Percentiles rank a stretch among this genome's conserved stretches.
These are phyloP conservation scores for Starmerella geochares DNA, from an alignment of 805 yeast genomes.

Conservation along the genomic window DNA sequence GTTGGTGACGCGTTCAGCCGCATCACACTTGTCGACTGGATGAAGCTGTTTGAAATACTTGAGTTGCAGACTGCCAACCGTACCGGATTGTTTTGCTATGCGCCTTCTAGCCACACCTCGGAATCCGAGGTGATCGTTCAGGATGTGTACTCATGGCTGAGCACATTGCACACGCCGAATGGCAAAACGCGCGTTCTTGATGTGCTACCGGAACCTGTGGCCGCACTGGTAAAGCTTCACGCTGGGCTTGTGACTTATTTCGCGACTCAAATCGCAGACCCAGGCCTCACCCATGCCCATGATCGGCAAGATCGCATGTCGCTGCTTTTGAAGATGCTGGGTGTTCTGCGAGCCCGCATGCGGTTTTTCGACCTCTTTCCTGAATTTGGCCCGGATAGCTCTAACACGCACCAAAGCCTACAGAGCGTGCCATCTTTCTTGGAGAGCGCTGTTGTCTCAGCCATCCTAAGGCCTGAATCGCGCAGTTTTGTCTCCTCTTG, in stretches of 20 bases:
- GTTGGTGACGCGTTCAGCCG: slow-evolving; percentile 48
- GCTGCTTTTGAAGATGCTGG: slow-evolving; percentile 53
- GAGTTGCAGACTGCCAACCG: slow-evolving; percentile 59
- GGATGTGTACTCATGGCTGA: slow-evolving; percentile 63
- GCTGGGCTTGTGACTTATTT: slow-evolving; percentile 55
- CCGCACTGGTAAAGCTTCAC: slow-evolving; percentile 57
- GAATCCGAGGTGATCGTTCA: slow-evolving; percentile 54
- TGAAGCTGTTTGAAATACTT: slow-evolving; percentile 57
- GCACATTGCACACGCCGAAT: slow-evolving; percentile 41
- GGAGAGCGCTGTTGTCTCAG: slow-evolving; percentile 66
- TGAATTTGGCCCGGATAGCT: slow-evolving; percentile 25
- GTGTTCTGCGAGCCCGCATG: slow-evolving; percentile 62
- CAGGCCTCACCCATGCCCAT: slow-evolving; percentile 38
- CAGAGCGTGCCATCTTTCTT: slow-evolving; percentile 63
- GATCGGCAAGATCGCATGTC: slow-evolving; percentile 61
- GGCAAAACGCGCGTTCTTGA: slow-evolving; percentile 34
- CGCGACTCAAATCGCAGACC: slow-evolving; percentile 53
- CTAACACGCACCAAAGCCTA: neutral
- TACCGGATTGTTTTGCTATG: slow-evolving; percentile 47
- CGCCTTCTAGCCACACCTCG: slow-evolving; percentile 33
- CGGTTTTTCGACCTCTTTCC: slow-evolving; percentile 42
- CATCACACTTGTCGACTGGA: slow-evolving; percentile 65
- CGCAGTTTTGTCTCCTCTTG: slow-evolving; percentile 59
- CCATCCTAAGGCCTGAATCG: slow-evolving; percentile 71
- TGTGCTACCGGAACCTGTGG: slow-evolving; percentile 59